phyloP scores from a whole-genome alignment of 805 yeast genomes.

The Cyberlindnera japonica region DNA sequence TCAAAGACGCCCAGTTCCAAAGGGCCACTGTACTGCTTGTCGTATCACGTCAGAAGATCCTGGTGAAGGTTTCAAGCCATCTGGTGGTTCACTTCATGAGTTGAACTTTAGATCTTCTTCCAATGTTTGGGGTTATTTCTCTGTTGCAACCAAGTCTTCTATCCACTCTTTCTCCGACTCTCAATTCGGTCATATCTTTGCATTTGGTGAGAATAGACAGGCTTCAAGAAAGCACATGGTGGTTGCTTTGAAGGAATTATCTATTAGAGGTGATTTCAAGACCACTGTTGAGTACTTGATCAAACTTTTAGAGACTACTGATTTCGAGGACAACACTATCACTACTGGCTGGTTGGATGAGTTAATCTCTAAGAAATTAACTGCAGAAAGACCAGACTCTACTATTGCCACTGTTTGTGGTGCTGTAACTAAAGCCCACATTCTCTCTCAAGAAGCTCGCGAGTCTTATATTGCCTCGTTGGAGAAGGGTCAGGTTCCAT shows the following conservation, averaged over 20 bases:
- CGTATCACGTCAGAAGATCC: slow-evolving; percentile 99
- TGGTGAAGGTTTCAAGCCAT: slow-evolving; percentile 98
- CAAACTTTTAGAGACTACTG: slow-evolving; percentile 92
- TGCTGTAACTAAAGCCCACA: slow-evolving; percentile 93
- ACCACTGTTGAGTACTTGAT: slow-evolving; percentile 97
- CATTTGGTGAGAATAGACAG: slow-evolving; percentile 97
- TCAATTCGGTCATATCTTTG: slow-evolving; percentile 98
- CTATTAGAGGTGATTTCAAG: slow-evolving; percentile 97
- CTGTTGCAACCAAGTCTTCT: slow-evolving; percentile 93
- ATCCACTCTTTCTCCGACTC: slow-evolving; percentile 98
- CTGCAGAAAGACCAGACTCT: slow-evolving; percentile 96
- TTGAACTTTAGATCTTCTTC: slow-evolving; percentile 95
- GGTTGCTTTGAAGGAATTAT: slow-evolving; percentile 92
- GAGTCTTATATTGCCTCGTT: slow-evolving; percentile 69
- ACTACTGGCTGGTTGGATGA: slow-evolving; percentile 99
- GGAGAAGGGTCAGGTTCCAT: slow-evolving; percentile 94
- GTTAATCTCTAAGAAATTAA: slow-evolving; percentile 84
- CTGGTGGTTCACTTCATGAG: slow-evolving; percentile 95
- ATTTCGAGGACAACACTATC: slow-evolving; percentile 91
- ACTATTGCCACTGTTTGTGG: slow-evolving; percentile 92
- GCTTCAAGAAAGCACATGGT: slow-evolving; percentile 99
- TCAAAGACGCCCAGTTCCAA: slow-evolving; percentile 92
- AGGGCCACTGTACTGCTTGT: slow-evolving; percentile 98
- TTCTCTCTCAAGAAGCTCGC: slow-evolving; percentile 67
- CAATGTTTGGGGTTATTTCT: slow-evolving; percentile 99